Percentiles rank a stretch among this genome's conserved stretches.
These are phyloP conservation scores for Malassezia obtusa DNA, from an alignment of 1,284 basidiomycete species.

Conservation along the genomic window DNA sequence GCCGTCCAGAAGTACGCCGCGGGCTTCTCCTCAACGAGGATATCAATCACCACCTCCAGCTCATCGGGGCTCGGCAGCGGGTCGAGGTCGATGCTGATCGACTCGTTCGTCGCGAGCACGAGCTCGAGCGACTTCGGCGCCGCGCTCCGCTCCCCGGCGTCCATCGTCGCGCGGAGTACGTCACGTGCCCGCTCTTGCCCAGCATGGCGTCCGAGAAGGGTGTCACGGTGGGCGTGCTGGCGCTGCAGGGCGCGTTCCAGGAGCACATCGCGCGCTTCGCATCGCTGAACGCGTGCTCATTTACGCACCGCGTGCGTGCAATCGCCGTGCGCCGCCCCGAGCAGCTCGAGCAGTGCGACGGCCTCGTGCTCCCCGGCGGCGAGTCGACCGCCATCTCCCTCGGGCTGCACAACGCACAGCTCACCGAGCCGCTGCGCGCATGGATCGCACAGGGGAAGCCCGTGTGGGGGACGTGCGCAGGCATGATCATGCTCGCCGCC, in stretches of 20 bases:
- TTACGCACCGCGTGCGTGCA: conserved; percentile 18
- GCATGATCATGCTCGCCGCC: conserved; percentile 70
- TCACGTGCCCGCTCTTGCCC: conserved; percentile 2
- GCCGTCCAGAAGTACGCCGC: conserved; percentile 34
- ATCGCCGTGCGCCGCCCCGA: conserved; percentile 66
- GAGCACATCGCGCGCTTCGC: conserved; percentile 64
- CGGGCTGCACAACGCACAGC: conserved; percentile 65
- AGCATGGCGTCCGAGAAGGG: background rate
- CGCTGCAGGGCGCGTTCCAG: conserved; percentile 83
- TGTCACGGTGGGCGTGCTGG: conserved; percentile 52
- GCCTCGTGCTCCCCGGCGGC: conserved; percentile 76
- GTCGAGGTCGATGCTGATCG: conserved; percentile 34
- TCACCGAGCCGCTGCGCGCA: conserved; percentile 67
- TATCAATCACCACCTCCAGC: conserved; percentile 34
- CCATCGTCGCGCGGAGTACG: conserved; percentile 4
- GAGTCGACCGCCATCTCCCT: conserved; percentile 91
- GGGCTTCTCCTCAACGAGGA: conserved; percentile 32
- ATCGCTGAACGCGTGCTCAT: conserved; percentile 13
- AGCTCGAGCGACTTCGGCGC: conserved; percentile 29
- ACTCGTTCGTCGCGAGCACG: conserved; percentile 34
- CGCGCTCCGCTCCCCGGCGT: background rate
- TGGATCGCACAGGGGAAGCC: conserved; percentile 59
- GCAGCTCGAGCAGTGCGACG: conserved; percentile 68
- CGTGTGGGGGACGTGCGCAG: conserved; percentile 94
- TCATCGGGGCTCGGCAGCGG: conserved; percentile 35